phyloP scores from a whole-genome alignment of 345 rosid species.

The Lepidium didymum region DNA sequence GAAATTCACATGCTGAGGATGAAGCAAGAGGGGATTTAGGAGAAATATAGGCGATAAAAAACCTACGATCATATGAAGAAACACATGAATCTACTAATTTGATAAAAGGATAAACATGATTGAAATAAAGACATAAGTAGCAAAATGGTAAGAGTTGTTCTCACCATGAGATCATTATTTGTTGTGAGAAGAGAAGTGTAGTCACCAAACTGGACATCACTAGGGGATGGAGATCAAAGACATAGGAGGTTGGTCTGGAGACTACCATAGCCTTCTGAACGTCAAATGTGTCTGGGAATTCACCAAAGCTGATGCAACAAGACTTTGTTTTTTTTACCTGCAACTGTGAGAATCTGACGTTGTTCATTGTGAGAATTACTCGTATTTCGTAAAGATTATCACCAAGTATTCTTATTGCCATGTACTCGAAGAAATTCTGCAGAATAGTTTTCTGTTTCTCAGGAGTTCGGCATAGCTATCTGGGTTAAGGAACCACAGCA shows the following conservation, averaged over 20 bases:
- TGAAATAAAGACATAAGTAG: too few relatives aligned
- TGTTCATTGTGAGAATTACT: constrained; percentile 69
- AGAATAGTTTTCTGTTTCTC: constrained; percentile 42
- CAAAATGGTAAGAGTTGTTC: too few relatives aligned
- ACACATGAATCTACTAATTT: neutral
- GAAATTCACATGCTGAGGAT: neutral
- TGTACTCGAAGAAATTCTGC: constrained; percentile 63
- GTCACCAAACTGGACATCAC: constrained; percentile 45
- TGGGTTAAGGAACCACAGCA: constrained; percentile 65
- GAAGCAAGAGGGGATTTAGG: neutral
- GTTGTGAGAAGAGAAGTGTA: constrained; percentile 27
- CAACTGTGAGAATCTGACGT: constrained; percentile 59
- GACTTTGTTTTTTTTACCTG: constrained; percentile 40
- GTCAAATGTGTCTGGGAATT: constrained; percentile 32
- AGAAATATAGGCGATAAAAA: neutral
- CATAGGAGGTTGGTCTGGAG: constrained; percentile 63
- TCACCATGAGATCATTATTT: constrained; percentile 3
- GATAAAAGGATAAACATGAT: neutral
- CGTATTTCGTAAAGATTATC: constrained; percentile 42
- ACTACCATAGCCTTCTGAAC: constrained; percentile 44
- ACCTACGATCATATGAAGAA: neutral
- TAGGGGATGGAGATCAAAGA: constrained; percentile 63
- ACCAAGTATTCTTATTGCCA: constrained; percentile 62
- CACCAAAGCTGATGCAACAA: constrained; percentile 31
- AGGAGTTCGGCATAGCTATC: constrained; percentile 40